Evolutionary conservation across 345 rosid species (phyloP), one percentile per base, ranked within the genome.

Genomic region (Nephelium lappaceum): DNA sequence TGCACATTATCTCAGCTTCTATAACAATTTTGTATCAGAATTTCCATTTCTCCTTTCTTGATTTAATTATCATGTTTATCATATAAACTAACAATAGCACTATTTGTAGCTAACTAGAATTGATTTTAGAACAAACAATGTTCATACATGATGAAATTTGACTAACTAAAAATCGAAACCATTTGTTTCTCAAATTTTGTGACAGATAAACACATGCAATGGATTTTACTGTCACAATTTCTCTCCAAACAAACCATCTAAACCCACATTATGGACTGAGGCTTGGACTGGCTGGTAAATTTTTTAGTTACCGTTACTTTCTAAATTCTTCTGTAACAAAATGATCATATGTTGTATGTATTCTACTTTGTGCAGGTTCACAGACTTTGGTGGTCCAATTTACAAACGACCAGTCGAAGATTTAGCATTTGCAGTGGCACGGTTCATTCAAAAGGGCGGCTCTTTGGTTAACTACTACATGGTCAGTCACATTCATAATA

Each of bases 231-330:
- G 93, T 67, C 90, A 92, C 66, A 74, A 80, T 60, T 89, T 92
- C 86, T 79, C 84, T 72, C 91, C 96, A 66, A 92, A 92, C 85
- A 89, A 85, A 75, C 91, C 89, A 61, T 83, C 85, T 82, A 90
- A 92, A 68, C 96, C 96, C 1, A 85, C 83, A 80, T 8, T 89
- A 67, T 91, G 93, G 93, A 91, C 95, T 2, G 95, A 91, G 82
- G 91, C 91, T 25, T 91, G 95, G 95, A 88, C 83, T 77, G 92
- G 93, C 74, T 91, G 95, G 95, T 89, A 80, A 82, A 47, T 21
- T 5, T 63, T 53, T 5, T 4, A 16, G 3, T 57, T n/a, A 21
- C 11, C 51, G 60, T 18, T 58, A 53, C 36, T 51, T 57, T 14
- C 3, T 51, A 68, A 3, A 68, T 11, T 58, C 21, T 47, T 57